Evolutionary conservation across 2,329 filamentous ascomycete genomes (phyloP).

Genomic region (Verticillium isaacii): DNA sequence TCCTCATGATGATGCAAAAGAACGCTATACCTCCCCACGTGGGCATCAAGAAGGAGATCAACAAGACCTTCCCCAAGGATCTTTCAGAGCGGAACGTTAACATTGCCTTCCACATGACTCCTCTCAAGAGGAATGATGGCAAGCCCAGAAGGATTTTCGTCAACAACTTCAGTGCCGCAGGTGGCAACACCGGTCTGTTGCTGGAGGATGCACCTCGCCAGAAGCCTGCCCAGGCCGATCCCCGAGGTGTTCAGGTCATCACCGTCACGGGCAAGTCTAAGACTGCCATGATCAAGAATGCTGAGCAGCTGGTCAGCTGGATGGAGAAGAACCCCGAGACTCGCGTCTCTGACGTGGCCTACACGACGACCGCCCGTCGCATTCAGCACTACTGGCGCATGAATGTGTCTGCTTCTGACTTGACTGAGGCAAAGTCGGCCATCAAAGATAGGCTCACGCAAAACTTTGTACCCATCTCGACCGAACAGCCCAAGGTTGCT

Average conservation of each 20-base stretch:
- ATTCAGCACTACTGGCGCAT: constrained; percentile 42
- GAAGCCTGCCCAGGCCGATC: constrained; percentile 40
- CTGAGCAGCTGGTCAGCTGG: constrained; percentile 48
- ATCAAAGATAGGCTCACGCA: constrained; percentile 35
- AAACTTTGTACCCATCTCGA: constrained; percentile 36
- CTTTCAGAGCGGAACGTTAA: constrained; percentile 52
- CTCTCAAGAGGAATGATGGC: constrained; percentile 42
- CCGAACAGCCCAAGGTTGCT: constrained; percentile 40
- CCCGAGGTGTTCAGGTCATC: constrained; percentile 53
- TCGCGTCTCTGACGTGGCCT: constrained; percentile 54
- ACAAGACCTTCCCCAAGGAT: constrained; percentile 54
- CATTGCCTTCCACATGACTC: constrained; percentile 50
- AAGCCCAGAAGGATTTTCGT: constrained; percentile 46
- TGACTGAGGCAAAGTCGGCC: constrained; percentile 35
- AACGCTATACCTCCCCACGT: constrained; percentile 60
- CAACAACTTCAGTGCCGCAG: constrained; percentile 69
- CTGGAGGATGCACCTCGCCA: constrained; percentile 56
- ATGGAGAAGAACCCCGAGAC: constrained; percentile 47
- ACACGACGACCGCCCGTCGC: constrained; percentile 63
- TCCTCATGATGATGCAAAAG: constrained; percentile 60
- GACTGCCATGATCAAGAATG: constrained; percentile 53
- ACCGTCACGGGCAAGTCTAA: constrained; percentile 53
- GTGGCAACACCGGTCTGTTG: constrained; percentile 65
- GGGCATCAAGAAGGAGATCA: constrained; percentile 62
- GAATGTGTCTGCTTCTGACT: constrained; percentile 36